Evolutionary conservation across 306 rosid species (phyloP).

Genomic region (Senna tora): DNA sequence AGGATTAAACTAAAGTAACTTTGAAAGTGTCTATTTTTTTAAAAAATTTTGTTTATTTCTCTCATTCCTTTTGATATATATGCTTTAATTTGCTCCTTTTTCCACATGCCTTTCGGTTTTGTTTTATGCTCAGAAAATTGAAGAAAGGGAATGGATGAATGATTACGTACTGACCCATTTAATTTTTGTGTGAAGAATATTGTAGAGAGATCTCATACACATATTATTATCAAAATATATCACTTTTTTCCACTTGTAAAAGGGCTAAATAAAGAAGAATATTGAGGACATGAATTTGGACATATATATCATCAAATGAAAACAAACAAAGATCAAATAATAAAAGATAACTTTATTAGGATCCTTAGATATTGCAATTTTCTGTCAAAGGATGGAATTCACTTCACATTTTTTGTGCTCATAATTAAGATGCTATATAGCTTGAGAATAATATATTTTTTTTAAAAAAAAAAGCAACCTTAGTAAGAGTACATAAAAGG

Average conservation of each 20-base stretch:
- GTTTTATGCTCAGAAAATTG: conserved; percentile 33
- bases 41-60: conserved; percentile 6
- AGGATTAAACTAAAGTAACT: conserved; percentile 20
- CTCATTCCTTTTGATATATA: conserved; percentile 30
- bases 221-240: conserved; percentile 6
- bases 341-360: conserved; percentile 32
- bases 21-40: conserved; percentile 5
- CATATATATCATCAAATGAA: conserved; percentile 13
- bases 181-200: conserved; percentile 19
- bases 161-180: conserved; percentile 35
- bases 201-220: conserved; percentile 9
- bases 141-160: conserved; percentile 40
- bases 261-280: conserved; percentile 25
- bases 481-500: conserved; percentile 25
- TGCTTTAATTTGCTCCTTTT: not conserved
- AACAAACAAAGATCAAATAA: conserved; percentile 3
- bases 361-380: conserved; percentile 4
- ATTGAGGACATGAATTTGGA: conserved; percentile 31
- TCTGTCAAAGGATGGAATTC: conserved; percentile 28
- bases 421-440: no score
- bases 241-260: conserved; percentile 20
- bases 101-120: conserved; percentile 29
- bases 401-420: no score
- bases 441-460: no score
- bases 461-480: no score